Evolutionary conservation across 352 stramenopile genomes (phyloP).

Genomic region (Phytophthora sansomeana): DNA sequence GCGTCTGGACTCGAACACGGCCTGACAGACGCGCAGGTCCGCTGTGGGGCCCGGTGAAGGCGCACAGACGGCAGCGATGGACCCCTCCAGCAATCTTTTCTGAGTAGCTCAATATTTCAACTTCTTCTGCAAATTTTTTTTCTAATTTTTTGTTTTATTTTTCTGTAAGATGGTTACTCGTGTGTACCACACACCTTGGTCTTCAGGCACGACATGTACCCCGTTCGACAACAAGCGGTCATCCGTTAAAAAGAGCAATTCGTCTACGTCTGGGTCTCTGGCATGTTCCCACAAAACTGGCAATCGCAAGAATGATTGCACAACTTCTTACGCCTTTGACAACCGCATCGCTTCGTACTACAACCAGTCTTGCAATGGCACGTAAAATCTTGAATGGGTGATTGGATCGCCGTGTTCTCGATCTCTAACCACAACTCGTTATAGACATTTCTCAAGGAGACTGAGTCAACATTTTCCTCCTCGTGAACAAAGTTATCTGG

Average conservation of each 20-base stretch:
- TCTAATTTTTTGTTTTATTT: too few species aligned
- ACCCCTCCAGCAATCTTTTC: conserved; percentile 61
- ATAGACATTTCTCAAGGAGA: neutral
- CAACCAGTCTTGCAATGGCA: neutral
- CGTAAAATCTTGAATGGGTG: neutral
- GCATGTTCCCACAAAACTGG: neutral
- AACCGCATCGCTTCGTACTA: neutral
- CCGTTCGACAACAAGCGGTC: too few species aligned
- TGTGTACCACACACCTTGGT: too few species aligned
- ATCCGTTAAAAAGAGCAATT: too few species aligned
- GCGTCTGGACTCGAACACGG: conserved; percentile 58
- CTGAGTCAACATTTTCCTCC: neutral
- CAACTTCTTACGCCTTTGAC: neutral
- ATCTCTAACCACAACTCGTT: neutral
- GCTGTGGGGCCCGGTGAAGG: conserved; percentile 28
- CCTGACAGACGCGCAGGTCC: conserved; percentile 43
- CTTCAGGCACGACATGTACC: too few species aligned
- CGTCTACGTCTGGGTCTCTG: neutral
- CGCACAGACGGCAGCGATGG: conserved; percentile 54
- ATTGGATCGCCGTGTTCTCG: neutral
- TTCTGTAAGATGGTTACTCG: too few species aligned
- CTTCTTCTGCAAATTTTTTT: too few species aligned
- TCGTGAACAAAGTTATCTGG: conserved; percentile 2
- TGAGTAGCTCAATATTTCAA: too few species aligned
- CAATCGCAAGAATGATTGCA: neutral